phyloP scores from a whole-genome alignment of 2,329 filamentous ascomycete species.

The Botrytis tulipae region DNA sequence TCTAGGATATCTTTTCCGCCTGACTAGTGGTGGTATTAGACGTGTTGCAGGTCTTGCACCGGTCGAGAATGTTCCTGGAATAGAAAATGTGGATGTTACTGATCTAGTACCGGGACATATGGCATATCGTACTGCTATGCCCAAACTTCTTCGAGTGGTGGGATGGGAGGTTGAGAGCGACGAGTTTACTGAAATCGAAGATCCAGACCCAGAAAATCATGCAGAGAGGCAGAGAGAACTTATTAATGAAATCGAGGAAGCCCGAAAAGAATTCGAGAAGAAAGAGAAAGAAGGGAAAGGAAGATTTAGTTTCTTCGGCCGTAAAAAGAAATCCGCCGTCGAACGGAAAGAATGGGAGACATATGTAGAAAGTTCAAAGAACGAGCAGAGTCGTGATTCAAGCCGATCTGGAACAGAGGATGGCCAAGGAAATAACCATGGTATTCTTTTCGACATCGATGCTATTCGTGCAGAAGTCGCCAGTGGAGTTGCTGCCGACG shows the following conservation, averaged over 20 bases:
- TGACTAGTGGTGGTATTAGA: slow-evolving; percentile 89
- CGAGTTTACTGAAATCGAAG: slow-evolving; percentile 95
- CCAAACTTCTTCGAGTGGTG: slow-evolving; percentile 77
- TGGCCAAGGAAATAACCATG: slow-evolving; percentile 38
- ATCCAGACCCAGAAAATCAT: slow-evolving; percentile 94
- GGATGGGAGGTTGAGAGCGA: slow-evolving; percentile 91
- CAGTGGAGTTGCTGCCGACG: background rate
- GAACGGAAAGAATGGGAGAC: slow-evolving; percentile 92
- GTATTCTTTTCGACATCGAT: slow-evolving; percentile 89
- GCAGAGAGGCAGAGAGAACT: slow-evolving; percentile 82
- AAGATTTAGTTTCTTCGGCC: slow-evolving; percentile 74
- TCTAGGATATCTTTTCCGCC: slow-evolving; percentile 88
- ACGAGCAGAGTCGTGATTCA: slow-evolving; percentile 39
- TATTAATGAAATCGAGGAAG: slow-evolving; percentile 95
- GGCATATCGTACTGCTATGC: slow-evolving; percentile 94
- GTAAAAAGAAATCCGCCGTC: slow-evolving; percentile 67
- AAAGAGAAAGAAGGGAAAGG: slow-evolving; percentile 61
- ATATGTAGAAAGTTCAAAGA: slow-evolving; percentile 69
- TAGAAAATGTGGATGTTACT: slow-evolving; percentile 90
- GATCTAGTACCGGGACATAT: slow-evolving; percentile 87
- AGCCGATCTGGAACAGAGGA: slow-evolving; percentile 27
- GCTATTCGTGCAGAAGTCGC: slow-evolving; percentile 86
- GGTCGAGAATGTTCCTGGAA: slow-evolving; percentile 70
- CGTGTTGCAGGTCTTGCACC: slow-evolving; percentile 79
- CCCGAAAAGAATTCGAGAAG: slow-evolving; percentile 79